Base-by-base conservation (phyloP, 768 basidiomycete genomes). In the Chiua virens region DNA sequence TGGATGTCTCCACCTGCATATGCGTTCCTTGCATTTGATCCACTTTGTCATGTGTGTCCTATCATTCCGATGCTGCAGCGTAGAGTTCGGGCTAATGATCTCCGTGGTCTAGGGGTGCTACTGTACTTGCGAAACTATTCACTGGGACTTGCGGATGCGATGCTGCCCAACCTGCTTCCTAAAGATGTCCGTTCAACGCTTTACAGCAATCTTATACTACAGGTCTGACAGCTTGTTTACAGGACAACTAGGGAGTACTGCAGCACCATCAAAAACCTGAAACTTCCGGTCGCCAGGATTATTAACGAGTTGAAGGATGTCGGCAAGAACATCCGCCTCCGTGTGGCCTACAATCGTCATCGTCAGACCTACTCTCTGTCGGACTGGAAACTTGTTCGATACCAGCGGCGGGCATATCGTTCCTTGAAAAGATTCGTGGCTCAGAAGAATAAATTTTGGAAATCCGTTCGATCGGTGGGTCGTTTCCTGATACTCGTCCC, bases 1-100 rank as follows among this genome's bases (percentile, higher is more conserved):
- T 56, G 62, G 25, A 56, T 69, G 27, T 66, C 69, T 10, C 59
- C 60, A 37, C 68, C 68, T 4, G 63, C 58, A 4, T 70, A 67
- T 53, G 62, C 59, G 3, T 49, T 59, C 38, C 60, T 73, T n/a
- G 55, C 62, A 8, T 73, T 66, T 34, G 55, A 58, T 44, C 46
- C 56, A 11, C 53, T 58, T 25, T 73, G 71, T 50, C 64, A 67
- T 42, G 72, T 72, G 45, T 45, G 65, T 49, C 8, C 11, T 18
- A 10, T 14, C 28, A 18, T 34, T 15, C 34, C 14, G 14, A 32
- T 28, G 23, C 13, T 25, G 32, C n/a, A 4, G 1, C 36, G n/a
- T 20, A 13, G n/a, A 7, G 10, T 21, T 27, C 9, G 17, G 37
- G 27, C 20, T 25, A 25, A 40, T 6, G 22, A 18, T 42, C 17